Percentiles rank a stretch among this genome's conserved stretches.
Evolutionary conservation across 441 rosid genomes (phyloP).

Genomic region (Aquilaria agallochum): DNA sequence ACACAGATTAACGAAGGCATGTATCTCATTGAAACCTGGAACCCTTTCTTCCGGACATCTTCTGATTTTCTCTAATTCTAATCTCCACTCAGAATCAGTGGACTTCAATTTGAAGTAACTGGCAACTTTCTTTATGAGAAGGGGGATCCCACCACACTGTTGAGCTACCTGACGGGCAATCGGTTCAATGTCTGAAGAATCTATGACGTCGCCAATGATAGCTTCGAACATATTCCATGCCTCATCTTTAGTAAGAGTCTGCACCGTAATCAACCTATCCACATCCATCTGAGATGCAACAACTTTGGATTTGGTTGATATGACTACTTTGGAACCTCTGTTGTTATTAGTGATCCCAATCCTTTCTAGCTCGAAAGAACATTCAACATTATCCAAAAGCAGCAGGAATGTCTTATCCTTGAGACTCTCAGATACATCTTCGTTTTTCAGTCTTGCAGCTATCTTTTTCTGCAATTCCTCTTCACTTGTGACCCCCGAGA

Average conservation of each 20-base stretch:
- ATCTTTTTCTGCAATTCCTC: slow-evolving; percentile 18
- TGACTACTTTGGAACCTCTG: slow-evolving; percentile 25
- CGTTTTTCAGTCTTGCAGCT: slow-evolving; percentile 13
- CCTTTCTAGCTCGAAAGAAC: slow-evolving; percentile 15
- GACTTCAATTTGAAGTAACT: slow-evolving; percentile 17
- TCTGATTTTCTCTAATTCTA: slow-evolving; percentile 12
- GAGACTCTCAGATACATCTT: slow-evolving; percentile 16
- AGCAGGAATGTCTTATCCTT: slow-evolving; percentile 20
- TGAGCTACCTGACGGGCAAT: slow-evolving; percentile 18
- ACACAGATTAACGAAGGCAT: slow-evolving; percentile 20
- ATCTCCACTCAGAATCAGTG: slow-evolving; percentile 22
- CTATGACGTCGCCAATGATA: slow-evolving; percentile 18
- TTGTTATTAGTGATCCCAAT: slow-evolving; percentile 20
- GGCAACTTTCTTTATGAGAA: slow-evolving; percentile 27
- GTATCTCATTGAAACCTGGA: slow-evolving; percentile 24
- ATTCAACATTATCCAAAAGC: slow-evolving; percentile 25
- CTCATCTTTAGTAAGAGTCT: slow-evolving; percentile 20
- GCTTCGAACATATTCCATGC: slow-evolving; percentile 28
- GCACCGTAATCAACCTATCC: slow-evolving; percentile 23
- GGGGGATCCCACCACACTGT: slow-evolving; percentile 34
- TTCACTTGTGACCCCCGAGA: slow-evolving; percentile 6
- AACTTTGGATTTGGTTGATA: slow-evolving; percentile 22
- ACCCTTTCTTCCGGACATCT: slow-evolving; percentile 20
- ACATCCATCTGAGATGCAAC: slow-evolving; percentile 20
- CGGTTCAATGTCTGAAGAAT: slow-evolving; percentile 15